phyloP scores from a whole-genome alignment of 1,284 basidiomycete species.

The Cryptococcus amylolentus region DNA sequence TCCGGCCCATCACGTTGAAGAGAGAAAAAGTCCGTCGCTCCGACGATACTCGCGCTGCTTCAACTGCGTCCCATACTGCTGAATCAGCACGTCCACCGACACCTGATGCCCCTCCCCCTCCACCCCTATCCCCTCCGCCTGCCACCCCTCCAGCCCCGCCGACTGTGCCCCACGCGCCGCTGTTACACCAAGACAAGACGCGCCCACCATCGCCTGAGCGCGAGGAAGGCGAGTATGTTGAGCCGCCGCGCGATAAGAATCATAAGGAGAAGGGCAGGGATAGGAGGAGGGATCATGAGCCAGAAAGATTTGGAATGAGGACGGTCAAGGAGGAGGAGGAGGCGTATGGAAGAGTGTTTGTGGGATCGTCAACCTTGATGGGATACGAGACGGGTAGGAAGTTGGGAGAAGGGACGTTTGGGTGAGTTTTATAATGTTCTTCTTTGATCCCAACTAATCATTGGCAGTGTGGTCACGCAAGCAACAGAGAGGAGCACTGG shows the following conservation, averaged over 20 bases:
- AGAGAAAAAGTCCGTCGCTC: too few species aligned
- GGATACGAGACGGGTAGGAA: conserved; percentile 79
- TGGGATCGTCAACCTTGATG: conserved; percentile 70
- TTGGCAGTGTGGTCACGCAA: conserved; percentile 76
- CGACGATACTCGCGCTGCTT: too few species aligned
- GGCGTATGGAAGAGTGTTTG: conserved; percentile 65
- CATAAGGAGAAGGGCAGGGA: conserved; percentile 15
- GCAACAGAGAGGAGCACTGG: conserved; percentile 65
- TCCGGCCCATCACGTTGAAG: too few species aligned
- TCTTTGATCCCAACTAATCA: background rate
- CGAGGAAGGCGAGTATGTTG: conserved; percentile 19
- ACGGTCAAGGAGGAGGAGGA: conserved; percentile 63
- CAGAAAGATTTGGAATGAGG: conserved; percentile 41
- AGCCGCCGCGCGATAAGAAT: conserved; percentile 24
- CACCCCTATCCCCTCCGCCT: conserved; percentile 47
- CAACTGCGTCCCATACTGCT: too few species aligned
- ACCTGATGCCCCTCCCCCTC: conserved; percentile 29
- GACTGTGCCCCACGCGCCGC: conserved; percentile 23
- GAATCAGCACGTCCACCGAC: conserved; percentile 5
- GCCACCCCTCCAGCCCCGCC: conserved; percentile 27
- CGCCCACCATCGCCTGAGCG: conserved; percentile 46
- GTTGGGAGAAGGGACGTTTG: conserved; percentile 92
- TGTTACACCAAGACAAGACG: conserved; percentile 27
- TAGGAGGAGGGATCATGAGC: conserved; percentile 28
- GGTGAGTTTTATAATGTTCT: conserved; percentile 53